Percentiles rank a stretch among this genome's conserved stretches.
Evolutionary conservation across 2,329 filamentous ascomycete species (phyloP).

Genomic region (Alternaria triticina): DNA sequence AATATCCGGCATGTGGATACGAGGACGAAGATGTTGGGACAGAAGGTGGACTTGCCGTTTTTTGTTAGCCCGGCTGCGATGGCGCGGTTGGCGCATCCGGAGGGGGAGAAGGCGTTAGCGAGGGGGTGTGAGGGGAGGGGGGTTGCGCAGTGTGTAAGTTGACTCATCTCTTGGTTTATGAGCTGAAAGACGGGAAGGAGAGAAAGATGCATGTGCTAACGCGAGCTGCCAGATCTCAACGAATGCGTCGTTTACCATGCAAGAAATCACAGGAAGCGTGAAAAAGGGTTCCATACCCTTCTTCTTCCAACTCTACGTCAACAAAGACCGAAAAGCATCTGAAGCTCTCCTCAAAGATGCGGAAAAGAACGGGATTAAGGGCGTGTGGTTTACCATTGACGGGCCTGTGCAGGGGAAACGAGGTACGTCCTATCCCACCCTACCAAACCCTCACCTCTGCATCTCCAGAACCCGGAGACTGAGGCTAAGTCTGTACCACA

Average conservation of each 20-base stretch:
- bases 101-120: slow-evolving; percentile 40
- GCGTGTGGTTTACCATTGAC: slow-evolving; percentile 32
- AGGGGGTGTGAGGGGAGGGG: slow-evolving; percentile 29
- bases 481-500: fast-evolving
- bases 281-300: slow-evolving; percentile 12
- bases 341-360: slow-evolving; percentile 25
- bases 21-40: slow-evolving; percentile 26
- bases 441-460: too few relatives aligned
- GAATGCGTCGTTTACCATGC: slow-evolving; percentile 30
- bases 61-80: slow-evolving; percentile 41
- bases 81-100: slow-evolving; percentile 35
- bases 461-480: not conserved
- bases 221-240: not conserved
- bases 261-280: slow-evolving; percentile 26
- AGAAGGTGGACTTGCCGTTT: slow-evolving; percentile 27
- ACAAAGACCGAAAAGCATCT: slow-evolving; percentile 17
- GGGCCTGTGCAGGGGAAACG: slow-evolving; percentile 33
- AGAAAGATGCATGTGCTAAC: not conserved
- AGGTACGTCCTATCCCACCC: not conserved
- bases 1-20: slow-evolving; percentile 40
- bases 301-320: slow-evolving; percentile 39
- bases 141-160: slow-evolving; percentile 40
- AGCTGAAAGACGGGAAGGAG: not conserved
- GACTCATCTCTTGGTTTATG: not conserved
- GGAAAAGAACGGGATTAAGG: slow-evolving; percentile 18